Evolutionary conservation across 345 rosid species (phyloP).

Genomic region (Eutrema japonicum): DNA sequence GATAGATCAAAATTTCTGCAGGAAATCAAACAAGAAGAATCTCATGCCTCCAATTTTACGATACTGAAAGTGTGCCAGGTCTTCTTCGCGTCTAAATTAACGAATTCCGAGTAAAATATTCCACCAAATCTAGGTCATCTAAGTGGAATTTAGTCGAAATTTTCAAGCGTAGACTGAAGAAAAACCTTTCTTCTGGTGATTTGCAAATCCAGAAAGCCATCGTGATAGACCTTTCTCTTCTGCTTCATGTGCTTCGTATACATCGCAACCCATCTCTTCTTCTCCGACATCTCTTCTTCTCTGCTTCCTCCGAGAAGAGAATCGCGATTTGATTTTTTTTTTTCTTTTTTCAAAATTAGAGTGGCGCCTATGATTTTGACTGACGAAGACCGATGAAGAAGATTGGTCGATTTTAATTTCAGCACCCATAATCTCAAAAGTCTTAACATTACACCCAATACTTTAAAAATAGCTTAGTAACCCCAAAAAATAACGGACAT

Average conservation of each 20-base stretch:
- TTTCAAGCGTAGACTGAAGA: neutral
- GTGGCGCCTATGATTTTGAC: neutral
- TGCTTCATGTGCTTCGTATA: constrained; percentile 85
- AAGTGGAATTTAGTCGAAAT: neutral
- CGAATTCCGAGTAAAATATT: neutral
- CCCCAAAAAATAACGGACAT: neutral
- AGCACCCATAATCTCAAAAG: neutral
- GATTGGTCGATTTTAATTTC: neutral
- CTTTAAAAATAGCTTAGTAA: neutral
- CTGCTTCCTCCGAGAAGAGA: neutral
- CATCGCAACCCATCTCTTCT: constrained; percentile 73
- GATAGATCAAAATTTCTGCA: no score
- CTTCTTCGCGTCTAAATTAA: neutral
- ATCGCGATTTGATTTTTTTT: neutral
- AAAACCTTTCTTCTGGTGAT: constrained; percentile 60
- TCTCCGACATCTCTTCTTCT: constrained; percentile 46
- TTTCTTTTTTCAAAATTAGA: neutral
- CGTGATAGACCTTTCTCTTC: constrained; percentile 80
- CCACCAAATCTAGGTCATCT: neutral
- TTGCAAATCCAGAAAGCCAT: constrained; percentile 69
- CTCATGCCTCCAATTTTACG: neutral
- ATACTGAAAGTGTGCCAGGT: neutral
- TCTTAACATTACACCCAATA: constrained; percentile 19
- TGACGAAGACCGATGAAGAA: neutral
- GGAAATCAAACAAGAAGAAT: neutral